These are phyloP conservation scores for Aspergillus persii DNA, from an alignment of 2,329 filamentous ascomycete species.

Conservation along the genomic window DNA sequence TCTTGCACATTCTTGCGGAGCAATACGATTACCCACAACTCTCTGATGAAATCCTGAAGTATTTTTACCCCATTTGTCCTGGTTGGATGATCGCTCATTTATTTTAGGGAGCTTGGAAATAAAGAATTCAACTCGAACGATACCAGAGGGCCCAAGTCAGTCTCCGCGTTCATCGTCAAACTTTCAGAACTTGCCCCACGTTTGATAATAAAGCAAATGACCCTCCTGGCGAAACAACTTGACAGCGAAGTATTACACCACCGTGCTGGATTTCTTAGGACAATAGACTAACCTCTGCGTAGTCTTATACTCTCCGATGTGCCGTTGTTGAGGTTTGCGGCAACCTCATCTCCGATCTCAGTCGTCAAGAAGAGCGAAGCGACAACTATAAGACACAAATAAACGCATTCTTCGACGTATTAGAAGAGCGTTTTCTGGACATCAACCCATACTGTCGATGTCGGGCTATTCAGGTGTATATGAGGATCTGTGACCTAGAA, in stretches of 20 bases:
- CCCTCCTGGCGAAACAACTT: slow-evolving; percentile 85
- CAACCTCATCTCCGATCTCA: slow-evolving; percentile 88
- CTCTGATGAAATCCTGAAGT: slow-evolving; percentile 81
- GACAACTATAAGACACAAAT: slow-evolving; percentile 95
- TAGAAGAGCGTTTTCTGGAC: slow-evolving; percentile 94
- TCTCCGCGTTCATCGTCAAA: slow-evolving; percentile 89
- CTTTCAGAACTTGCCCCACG: slow-evolving; percentile 89
- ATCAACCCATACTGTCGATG: slow-evolving; percentile 95
- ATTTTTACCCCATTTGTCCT: slow-evolving; percentile 5
- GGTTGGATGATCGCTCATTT: slow-evolving; percentile 19
- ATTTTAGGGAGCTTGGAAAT: slow-evolving; percentile 76
- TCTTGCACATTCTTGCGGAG: slow-evolving; percentile 90
- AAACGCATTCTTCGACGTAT: slow-evolving; percentile 92
- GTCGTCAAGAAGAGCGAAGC: slow-evolving; percentile 83
- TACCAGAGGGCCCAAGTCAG: slow-evolving; percentile 90
- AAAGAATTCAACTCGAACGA: slow-evolving; percentile 99
- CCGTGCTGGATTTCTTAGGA: not conserved
- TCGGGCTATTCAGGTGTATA: slow-evolving; percentile 87
- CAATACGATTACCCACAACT: slow-evolving; percentile 98
- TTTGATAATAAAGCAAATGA: slow-evolving; percentile 96
- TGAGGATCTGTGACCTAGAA: slow-evolving; percentile 88
- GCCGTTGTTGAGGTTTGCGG: slow-evolving; percentile 96
- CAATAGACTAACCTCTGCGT: slow-evolving; percentile 13
- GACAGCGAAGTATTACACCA: slow-evolving; percentile 74
- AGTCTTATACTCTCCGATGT: slow-evolving; percentile 90